Conservation (phyloP, 257 asterid genomes). For the Fraxinus cuspidata region DNA sequence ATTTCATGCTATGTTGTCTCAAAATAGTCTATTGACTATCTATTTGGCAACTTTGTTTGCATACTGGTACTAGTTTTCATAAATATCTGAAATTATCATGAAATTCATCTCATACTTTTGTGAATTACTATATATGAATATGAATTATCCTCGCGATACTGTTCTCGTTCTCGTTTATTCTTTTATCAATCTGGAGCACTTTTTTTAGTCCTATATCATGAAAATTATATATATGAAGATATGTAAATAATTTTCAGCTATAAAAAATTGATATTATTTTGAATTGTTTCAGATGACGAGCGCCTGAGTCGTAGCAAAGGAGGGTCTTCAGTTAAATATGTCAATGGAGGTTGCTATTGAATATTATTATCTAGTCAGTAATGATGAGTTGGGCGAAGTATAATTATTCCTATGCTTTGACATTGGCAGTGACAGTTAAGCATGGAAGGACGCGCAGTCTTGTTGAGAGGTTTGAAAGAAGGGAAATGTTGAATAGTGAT, state of each 20-base stretch:
- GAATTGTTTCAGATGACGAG: slow-evolving; percentile 34
- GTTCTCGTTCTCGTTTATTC: background rate
- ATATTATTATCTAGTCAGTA: background rate
- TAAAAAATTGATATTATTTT: slow-evolving; percentile 2
- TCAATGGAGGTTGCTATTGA: slow-evolving; percentile 48
- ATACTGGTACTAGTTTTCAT: background rate
- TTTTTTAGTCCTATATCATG: background rate
- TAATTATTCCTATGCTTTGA: slow-evolving; percentile 11
- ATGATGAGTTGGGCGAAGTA: slow-evolving; percentile 1
- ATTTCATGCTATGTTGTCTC: background rate
- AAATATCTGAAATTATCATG: background rate
- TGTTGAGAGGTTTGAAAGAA: slow-evolving; percentile 54
- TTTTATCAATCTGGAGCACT: background rate
- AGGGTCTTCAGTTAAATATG: slow-evolving; percentile 35
- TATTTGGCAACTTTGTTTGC: background rate
- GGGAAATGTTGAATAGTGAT: slow-evolving; percentile 27
- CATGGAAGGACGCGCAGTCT: slow-evolving; percentile 55
- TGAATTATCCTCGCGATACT: background rate
- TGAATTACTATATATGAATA: background rate
- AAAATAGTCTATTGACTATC: background rate
- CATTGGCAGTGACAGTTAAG: slow-evolving; percentile 45
- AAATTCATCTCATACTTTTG: background rate
- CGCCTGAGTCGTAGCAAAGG: slow-evolving; percentile 27
- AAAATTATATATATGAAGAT: background rate
- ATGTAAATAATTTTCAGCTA: background rate